Conservation (phyloP, 495 filamentous ascomycete species). For the Aspergillus haitiensis region DNA sequence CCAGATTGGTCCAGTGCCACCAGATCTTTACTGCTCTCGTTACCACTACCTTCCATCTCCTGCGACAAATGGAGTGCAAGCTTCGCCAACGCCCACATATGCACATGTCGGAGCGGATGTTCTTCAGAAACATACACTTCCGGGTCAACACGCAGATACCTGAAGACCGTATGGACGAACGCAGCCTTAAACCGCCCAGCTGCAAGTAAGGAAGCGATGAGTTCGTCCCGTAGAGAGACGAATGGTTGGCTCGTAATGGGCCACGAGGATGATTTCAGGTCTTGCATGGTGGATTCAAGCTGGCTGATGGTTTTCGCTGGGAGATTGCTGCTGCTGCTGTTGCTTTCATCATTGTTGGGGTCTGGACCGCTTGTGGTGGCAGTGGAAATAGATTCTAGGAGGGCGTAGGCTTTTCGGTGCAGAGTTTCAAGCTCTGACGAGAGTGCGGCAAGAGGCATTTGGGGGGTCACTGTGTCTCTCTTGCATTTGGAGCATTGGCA, state of each 20-base stretch:
- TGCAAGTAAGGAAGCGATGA: slow-evolving; percentile 36
- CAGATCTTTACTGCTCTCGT: slow-evolving; percentile 12
- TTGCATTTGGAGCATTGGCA: slow-evolving; percentile 61
- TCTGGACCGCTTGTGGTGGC: no score
- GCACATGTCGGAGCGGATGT: slow-evolving; percentile 47
- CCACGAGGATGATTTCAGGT: slow-evolving; percentile 27
- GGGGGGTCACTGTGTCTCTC: slow-evolving; percentile 24
- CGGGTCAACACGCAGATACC: slow-evolving; percentile 42
- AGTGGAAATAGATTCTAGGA: slow-evolving; percentile 25
- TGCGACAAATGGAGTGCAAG: slow-evolving; percentile 41
- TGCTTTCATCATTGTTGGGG: neutral
- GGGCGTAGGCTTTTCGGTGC: slow-evolving; percentile 28
- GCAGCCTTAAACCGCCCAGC: slow-evolving; percentile 33
- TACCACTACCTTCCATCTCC: slow-evolving; percentile 23
- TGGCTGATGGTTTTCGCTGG: slow-evolving; percentile 14
- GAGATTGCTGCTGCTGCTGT: neutral
- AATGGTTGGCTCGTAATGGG: slow-evolving; percentile 44
- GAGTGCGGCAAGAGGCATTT: neutral
- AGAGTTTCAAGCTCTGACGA: slow-evolving; percentile 13
- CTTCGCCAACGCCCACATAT: slow-evolving; percentile 44
- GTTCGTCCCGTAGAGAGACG: slow-evolving; percentile 39
- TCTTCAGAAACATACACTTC: slow-evolving; percentile 31
- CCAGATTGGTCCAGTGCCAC: slow-evolving; percentile 23
- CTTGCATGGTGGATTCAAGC: slow-evolving; percentile 27
- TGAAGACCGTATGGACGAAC: slow-evolving; percentile 41